A percentile compares a stretch with the other conserved stretches of the same genome.
Conservation (phyloP, 257 asterid genomes). For the Solanum habrochaites region DNA sequence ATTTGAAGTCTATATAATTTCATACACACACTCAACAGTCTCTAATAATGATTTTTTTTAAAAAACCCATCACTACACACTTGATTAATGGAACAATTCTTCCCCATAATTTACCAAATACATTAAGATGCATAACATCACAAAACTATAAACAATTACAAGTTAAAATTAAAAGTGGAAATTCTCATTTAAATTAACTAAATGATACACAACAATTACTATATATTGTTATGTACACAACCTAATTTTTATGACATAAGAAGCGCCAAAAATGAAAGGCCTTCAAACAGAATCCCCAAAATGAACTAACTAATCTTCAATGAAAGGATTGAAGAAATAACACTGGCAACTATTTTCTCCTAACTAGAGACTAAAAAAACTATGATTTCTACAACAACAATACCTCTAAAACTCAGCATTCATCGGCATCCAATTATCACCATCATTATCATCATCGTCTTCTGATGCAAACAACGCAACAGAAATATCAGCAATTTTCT, state of each 20-base stretch:
- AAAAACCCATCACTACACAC: background rate
- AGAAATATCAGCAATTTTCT: background rate
- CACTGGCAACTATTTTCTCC: background rate
- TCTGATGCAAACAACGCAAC: background rate
- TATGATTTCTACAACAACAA: background rate
- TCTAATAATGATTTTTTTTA: too few relatives aligned
- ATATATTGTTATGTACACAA: background rate
- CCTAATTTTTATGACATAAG: background rate
- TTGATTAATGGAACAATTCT: background rate
- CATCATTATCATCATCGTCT: background rate
- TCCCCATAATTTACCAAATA: background rate
- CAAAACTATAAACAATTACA: background rate
- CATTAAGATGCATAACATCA: background rate
- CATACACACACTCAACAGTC: background rate
- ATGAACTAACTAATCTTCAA: slow-evolving; percentile 33
- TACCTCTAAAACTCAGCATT: background rate
- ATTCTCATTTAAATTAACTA: background rate
- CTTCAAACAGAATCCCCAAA: background rate
- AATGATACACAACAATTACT: background rate
- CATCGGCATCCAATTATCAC: background rate
- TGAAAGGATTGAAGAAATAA: slow-evolving; percentile 37
- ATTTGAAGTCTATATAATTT: too few relatives aligned
- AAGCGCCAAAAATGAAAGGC: background rate
- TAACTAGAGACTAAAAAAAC: slow-evolving; percentile 1
- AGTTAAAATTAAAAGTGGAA: background rate